Evolutionary conservation across 2,329 filamentous ascomycete genomes (phyloP), one percentile per base, ranked within the genome.

Genomic region (Colletotrichum sp.): DNA sequence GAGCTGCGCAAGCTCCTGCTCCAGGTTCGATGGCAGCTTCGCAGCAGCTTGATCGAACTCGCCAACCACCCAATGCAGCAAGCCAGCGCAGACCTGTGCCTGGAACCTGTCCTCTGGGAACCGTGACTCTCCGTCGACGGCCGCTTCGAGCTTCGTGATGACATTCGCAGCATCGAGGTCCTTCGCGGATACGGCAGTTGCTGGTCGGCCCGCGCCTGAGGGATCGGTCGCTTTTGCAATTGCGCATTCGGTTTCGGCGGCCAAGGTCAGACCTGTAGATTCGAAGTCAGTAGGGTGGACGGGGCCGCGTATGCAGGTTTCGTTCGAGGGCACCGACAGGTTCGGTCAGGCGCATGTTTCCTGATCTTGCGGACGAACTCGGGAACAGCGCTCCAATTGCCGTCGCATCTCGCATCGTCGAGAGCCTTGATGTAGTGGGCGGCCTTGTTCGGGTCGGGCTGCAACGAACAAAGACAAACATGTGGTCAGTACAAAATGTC

Each of bases 341-440:
- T 91, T 84, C 95, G 92, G 77, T 95, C 92, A 55, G 96, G 94
- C 80, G 96, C 95, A 90, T 99, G 96, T 86, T 99, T 99, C 82
- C 94, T 94, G 81, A 99, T 91, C 86, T 99, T 99, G 84, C 96
- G 93, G 81, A 97, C 93, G 78, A 98, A 90, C 87, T 99, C 96
- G 30, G 95, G 95, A 34, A 99, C 91, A 34, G 95, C 92, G 79
- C 92, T 89, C 97, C 97, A 99, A 84, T 93, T 93, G 69, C 94
- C 96, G 81, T 96, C 93, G 85, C 95, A 98, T 82, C 97, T 94
- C 79, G 95, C 96, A 80, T 93, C 91, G 84, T 99, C 95, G 82
- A 99, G 92, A 85, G 93, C 92, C 83, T 91, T 90, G 80, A 98
- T 90, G 86, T 99, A 99, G 83, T 93, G 92, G 80, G 90, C 90